Evolutionary conservation across 202 grass and related monocot species (phyloP), one percentile per base, ranked within the genome.

Genomic region (Dendrocalamus latiflorus): DNA sequence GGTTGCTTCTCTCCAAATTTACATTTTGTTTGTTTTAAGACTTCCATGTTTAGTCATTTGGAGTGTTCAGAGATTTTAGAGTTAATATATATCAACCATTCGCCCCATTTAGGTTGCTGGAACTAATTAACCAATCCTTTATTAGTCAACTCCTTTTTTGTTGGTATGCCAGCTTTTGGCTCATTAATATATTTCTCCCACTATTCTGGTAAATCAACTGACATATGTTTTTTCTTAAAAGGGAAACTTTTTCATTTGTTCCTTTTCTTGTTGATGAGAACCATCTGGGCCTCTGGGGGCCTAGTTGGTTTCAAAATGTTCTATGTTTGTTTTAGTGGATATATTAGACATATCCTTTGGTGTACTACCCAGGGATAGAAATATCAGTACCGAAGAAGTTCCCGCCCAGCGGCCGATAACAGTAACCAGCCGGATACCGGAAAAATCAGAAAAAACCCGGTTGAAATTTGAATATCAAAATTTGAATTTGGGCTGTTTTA

Each of bases 11-110:
- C 60, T 66, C 17, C 11, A 67, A 43, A 45, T 75, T 57, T 83
- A 9, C 24, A 34, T 75, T 67, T 17, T 67, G 3, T 75, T 65
- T 10, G 6, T 57, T 57, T 25, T 16, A 55, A 45, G 22, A 8
- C 18, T 57, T 65, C 69, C 68, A 25, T 64, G 48, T 41, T 71
- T 63, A 82, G 56, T 48, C 43, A 50, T 83, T 28, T 74, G 8
- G 5, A 65, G 9, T 54, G 58, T 65, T 22, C 5, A 26, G 28
- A 51, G 34, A 75, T 66, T 83, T 22, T 65, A 54, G 30, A 55
- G 44, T 75, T 66, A 3, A 28, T 82, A 72, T 75, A 44, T 41
- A 55, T 56, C 25, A 75, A 56, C 11, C 33, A 43, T 65, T n/a
- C 24, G 49, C 6, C 22, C 36, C 22, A 21, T 73, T 66, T 11